A percentile compares a stretch with the other conserved stretches of the same genome.
Evolutionary conservation across 306 rosid genomes (phyloP).

Genomic region (Trifolium fragiferum): DNA sequence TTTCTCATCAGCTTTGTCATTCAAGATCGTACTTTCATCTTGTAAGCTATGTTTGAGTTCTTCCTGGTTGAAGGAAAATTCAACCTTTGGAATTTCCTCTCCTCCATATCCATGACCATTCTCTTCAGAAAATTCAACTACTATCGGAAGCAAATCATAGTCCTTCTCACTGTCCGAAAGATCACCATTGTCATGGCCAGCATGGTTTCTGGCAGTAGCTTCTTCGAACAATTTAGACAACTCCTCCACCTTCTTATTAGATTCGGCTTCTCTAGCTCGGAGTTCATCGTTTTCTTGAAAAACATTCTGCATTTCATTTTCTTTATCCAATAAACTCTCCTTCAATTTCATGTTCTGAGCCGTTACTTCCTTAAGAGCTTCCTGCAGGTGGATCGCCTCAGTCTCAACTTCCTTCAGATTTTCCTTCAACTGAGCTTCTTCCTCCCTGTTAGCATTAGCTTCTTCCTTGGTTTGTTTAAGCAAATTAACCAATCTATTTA

Average conservation of each 20-base stretch:
- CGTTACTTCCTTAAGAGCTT: slow-evolving; percentile 75
- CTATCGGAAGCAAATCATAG: slow-evolving; percentile 88
- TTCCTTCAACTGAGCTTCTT: slow-evolving; percentile 83
- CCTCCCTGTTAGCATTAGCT: slow-evolving; percentile 66
- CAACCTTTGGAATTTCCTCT: slow-evolving; percentile 68
- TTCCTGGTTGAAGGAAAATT: slow-evolving; percentile 50
- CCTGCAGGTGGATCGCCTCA: slow-evolving; percentile 89
- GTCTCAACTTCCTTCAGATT: slow-evolving; percentile 90
- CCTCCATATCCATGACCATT: slow-evolving; percentile 75
- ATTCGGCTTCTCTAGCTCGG: slow-evolving; percentile 65
- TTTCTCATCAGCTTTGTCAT: slow-evolving; percentile 54
- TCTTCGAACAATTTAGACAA: slow-evolving; percentile 82
- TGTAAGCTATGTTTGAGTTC: slow-evolving; percentile 46
- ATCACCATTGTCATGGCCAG: slow-evolving; percentile 69
- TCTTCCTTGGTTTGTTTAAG: slow-evolving; percentile 79
- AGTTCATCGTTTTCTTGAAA: slow-evolving; percentile 83
- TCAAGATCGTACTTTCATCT: slow-evolving; percentile 49
- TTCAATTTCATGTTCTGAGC: slow-evolving; percentile 83
- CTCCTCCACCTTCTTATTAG: slow-evolving; percentile 75
- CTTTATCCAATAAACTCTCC: slow-evolving; percentile 83
- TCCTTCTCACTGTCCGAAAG: slow-evolving; percentile 89
- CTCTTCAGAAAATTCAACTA: slow-evolving; percentile 92
- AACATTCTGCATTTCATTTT: slow-evolving; percentile 75
- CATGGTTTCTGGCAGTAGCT: slow-evolving; percentile 64
- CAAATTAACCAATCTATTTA: slow-evolving; percentile 66